Evolutionary conservation across 805 yeast genomes (phyloP).

Genomic region (Saturnispora serradocipensis): DNA sequence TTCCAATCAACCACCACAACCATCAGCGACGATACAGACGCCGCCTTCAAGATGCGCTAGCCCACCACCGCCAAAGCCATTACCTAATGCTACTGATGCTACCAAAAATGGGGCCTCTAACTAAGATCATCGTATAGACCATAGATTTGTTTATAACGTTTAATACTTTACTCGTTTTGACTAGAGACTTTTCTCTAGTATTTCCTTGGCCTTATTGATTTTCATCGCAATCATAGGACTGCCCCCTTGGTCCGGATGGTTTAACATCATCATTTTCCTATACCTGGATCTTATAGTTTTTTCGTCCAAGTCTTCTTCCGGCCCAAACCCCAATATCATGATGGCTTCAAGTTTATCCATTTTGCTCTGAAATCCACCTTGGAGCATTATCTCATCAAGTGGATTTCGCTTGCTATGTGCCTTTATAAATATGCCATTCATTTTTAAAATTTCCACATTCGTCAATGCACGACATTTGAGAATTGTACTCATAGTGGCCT

Average conservation of each 20-base stretch:
- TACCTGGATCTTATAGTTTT: conserved; percentile 59
- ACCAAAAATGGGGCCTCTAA: not conserved
- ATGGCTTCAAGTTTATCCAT: conserved; percentile 71
- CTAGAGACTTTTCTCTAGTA: conserved; percentile 44
- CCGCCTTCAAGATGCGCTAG: not conserved
- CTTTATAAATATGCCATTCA: conserved; percentile 27
- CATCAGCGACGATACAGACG: not conserved
- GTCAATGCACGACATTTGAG: conserved; percentile 25
- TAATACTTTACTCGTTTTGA: not conserved
- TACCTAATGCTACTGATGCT: not conserved
- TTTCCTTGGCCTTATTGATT: conserved; percentile 77
- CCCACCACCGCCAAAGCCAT: not conserved
- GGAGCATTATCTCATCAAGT: conserved; percentile 20
- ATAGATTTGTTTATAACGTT: not conserved
- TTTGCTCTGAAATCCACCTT: conserved; percentile 54
- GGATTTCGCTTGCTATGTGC: not conserved
- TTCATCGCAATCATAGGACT: conserved; percentile 74
- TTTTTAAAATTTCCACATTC: conserved; percentile 30
- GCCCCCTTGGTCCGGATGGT: conserved; percentile 89
- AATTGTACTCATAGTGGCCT: conserved; percentile 30
- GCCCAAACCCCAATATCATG: conserved; percentile 51
- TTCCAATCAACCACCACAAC: not conserved
- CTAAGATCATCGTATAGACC: not conserved
- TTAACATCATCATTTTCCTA: conserved; percentile 65
- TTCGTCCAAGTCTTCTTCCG: conserved; percentile 39